These are phyloP conservation scores for Xylariaceae sp. DNA, from an alignment of 2,329 filamentous ascomycete genomes.

Conservation along the genomic window DNA sequence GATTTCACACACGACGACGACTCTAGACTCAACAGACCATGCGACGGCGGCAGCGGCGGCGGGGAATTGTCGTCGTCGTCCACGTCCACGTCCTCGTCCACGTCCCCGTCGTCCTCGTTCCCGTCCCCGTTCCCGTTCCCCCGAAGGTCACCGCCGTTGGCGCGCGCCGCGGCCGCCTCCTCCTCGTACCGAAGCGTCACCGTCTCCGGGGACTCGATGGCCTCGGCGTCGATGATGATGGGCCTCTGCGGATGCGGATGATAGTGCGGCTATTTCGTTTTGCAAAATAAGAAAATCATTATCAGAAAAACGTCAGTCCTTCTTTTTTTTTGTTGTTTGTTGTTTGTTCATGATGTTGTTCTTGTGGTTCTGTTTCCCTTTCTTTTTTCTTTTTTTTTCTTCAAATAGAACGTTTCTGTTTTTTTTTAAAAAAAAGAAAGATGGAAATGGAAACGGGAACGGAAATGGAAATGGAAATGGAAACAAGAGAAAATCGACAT, in stretches of 20 bases:
- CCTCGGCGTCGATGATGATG: constrained; percentile 51
- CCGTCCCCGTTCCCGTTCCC: constrained; percentile 36
- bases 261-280: constrained; percentile 41
- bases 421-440: no score
- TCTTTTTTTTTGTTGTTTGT: no score
- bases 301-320: no score
- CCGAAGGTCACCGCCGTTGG: constrained; percentile 47
- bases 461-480: no score
- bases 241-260: constrained; percentile 50
- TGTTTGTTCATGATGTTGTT: no score
- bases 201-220: constrained; percentile 53
- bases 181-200: constrained; percentile 53
- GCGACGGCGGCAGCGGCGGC: constrained; percentile 37
- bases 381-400: no score
- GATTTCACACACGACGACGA: constrained; percentile 76
- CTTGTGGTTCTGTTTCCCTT: no score
- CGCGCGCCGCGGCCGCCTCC: constrained; percentile 42
- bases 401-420: no score
- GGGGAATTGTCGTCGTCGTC: no score
- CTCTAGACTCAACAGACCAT: constrained; percentile 66
- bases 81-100: no score
- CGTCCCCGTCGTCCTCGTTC: no score
- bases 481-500: background rate
- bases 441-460: no score
- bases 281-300: background rate